Conservation (phyloP, 1,139 yeast genomes). For the Suhomyces bokatorum region DNA sequence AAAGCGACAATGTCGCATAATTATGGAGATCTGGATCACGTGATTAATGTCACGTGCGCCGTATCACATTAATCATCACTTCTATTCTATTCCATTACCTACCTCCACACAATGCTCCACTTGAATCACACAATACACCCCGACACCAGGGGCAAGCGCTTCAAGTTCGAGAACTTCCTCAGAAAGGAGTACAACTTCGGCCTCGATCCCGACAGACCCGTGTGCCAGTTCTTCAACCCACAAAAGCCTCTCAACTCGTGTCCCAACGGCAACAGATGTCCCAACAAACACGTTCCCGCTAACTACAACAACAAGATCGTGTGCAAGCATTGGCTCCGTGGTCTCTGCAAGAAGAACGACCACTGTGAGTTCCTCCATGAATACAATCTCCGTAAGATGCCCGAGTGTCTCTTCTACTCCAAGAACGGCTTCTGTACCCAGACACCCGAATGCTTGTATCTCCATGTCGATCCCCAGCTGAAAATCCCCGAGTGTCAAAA, state of each 20-base stretch:
- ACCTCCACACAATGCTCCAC: conserved; percentile 27
- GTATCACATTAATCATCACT: not conserved
- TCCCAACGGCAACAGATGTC: conserved; percentile 82
- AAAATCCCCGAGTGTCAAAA: conserved; percentile 86
- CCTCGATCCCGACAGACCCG: conserved; percentile 85
- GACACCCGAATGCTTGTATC: conserved; percentile 89
- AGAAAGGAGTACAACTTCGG: conserved; percentile 81
- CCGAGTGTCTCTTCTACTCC: conserved; percentile 87
- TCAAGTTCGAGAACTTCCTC: conserved; percentile 83
- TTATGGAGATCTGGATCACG: too few relatives aligned
- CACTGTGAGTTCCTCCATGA: conserved; percentile 97
- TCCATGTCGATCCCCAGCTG: conserved; percentile 87
- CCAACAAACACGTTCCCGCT: conserved; percentile 83
- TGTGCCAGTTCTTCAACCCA: conserved; percentile 71
- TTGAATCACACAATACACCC: conserved; percentile 47
- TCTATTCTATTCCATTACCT: not conserved
- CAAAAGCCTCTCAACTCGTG: conserved; percentile 64
- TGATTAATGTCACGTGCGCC: not conserved
- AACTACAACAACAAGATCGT: conserved; percentile 81
- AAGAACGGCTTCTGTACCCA: conserved; percentile 93
- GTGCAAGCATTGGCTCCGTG: conserved; percentile 98
- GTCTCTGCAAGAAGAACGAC: conserved; percentile 94
- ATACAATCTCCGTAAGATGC: conserved; percentile 91
- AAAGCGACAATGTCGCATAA: too few relatives aligned
- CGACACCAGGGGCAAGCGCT: conserved; percentile 44